phyloP scores from a whole-genome alignment of 441 rosid genomes.

The Macaranga tanarius region DNA sequence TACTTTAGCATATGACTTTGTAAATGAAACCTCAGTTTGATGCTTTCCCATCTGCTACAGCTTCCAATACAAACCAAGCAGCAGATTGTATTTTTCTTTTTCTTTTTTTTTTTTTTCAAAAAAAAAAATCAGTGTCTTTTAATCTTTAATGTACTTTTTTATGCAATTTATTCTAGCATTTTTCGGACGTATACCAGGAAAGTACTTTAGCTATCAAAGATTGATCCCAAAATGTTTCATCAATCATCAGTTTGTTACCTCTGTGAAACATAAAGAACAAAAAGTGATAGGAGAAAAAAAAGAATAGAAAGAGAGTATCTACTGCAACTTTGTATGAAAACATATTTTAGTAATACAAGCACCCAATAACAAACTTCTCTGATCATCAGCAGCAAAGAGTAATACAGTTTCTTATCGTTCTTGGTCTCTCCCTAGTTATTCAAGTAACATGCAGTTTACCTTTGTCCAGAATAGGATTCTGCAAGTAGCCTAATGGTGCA shows the following conservation, averaged over 20 bases:
- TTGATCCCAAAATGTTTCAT: background rate
- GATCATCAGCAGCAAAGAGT: constrained; percentile 14
- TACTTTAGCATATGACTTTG: background rate
- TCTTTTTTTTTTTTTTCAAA: background rate
- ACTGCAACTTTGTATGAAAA: constrained; percentile 8
- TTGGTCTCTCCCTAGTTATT: constrained; percentile 25
- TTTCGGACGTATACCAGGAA: background rate
- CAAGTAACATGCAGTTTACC: background rate
- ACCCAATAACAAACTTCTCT: constrained; percentile 16
- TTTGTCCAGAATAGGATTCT: constrained; percentile 22
- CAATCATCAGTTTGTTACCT: background rate
- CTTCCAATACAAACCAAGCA: background rate
- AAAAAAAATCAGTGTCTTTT: too few species aligned
- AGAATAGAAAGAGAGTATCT: too few species aligned
- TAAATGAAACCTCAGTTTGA: background rate
- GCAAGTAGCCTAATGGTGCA: constrained; percentile 21
- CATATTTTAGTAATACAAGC: background rate
- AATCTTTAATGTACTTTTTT: background rate
- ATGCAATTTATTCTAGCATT: background rate
- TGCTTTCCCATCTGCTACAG: background rate
- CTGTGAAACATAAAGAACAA: constrained; percentile 8
- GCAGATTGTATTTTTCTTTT: background rate
- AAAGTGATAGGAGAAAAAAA: background rate
- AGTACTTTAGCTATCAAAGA: background rate
- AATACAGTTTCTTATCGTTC: constrained; percentile 13